A percentile compares a stretch with the other conserved stretches of the same genome.
phyloP scores from a whole-genome alignment of 441 rosid species.

The Gossypium lobatum region DNA sequence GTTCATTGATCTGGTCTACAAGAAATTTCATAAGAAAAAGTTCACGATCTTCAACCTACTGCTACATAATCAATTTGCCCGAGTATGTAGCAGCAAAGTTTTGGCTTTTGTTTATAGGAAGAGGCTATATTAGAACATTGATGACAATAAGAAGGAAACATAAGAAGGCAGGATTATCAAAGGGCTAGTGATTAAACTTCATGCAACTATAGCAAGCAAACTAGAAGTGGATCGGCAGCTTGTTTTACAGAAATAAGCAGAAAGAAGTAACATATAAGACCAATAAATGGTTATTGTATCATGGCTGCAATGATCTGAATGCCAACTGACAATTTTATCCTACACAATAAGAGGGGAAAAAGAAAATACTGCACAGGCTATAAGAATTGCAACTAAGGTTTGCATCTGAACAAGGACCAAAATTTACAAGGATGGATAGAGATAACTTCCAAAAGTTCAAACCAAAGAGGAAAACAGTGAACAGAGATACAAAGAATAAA shows the following conservation, averaged over 20 bases:
- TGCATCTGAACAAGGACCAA: conserved; percentile 4
- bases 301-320: neutral
- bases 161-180: neutral
- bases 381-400: neutral
- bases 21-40: neutral
- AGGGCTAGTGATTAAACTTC: neutral
- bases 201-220: neutral
- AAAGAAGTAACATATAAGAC: neutral
- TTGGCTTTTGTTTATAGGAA: neutral
- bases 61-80: neutral
- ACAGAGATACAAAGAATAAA: neutral
- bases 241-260: neutral
- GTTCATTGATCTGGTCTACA: neutral
- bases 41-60: neutral
- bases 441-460: neutral
- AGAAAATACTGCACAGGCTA: neutral
- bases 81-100: conserved; percentile 2
- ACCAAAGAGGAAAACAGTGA: neutral
- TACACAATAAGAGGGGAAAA: neutral
- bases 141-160: neutral
- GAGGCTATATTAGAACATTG: neutral
- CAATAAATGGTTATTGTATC: neutral
- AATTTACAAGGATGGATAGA: neutral
- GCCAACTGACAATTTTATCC: neutral
- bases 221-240: neutral